Evolutionary conservation across 2,329 filamentous ascomycete genomes (phyloP).

Genomic region (Aureobasidium zeae): DNA sequence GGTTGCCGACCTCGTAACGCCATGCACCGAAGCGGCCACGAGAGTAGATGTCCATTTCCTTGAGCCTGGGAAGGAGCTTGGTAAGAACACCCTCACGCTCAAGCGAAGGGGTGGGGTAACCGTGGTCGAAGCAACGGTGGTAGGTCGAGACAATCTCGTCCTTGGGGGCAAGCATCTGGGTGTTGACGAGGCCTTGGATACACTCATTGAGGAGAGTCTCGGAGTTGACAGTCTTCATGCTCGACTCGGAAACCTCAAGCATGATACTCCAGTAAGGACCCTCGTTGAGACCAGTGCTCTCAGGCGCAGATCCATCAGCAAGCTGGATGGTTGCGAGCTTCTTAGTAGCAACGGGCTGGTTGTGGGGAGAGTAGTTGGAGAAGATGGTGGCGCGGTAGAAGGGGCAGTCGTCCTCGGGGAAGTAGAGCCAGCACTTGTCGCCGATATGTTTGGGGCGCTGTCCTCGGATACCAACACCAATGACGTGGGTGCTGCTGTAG

Average conservation of each 20-base stretch:
- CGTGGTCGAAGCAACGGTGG: slow-evolving; percentile 95
- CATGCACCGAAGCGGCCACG: slow-evolving; percentile 96
- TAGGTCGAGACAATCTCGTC: slow-evolving; percentile 98
- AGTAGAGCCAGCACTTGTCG: slow-evolving; percentile 99
- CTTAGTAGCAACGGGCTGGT: slow-evolving; percentile 74
- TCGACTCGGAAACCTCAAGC: slow-evolving; percentile 94
- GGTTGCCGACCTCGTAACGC: slow-evolving; percentile 95
- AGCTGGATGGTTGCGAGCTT: slow-evolving; percentile 83
- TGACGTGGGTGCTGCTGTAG: slow-evolving; percentile 95
- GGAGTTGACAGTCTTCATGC: slow-evolving; percentile 86
- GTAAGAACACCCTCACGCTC: slow-evolving; percentile 93
- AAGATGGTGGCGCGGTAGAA: slow-evolving; percentile 99
- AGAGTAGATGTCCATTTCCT: slow-evolving; percentile 85
- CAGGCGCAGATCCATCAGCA: slow-evolving; percentile 74
- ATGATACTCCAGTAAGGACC: slow-evolving; percentile 99
- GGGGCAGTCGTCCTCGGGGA: slow-evolving; percentile 96
- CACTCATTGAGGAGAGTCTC: slow-evolving; percentile 78
- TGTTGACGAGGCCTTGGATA: slow-evolving; percentile 96
- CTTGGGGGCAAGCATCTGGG: slow-evolving; percentile 80
- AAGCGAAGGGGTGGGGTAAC: slow-evolving; percentile 88
- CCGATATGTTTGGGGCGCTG: slow-evolving; percentile 88
- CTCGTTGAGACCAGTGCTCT: slow-evolving; percentile 62
- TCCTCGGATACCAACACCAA: slow-evolving; percentile 90
- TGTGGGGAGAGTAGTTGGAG: slow-evolving; percentile 99
- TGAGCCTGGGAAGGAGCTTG: slow-evolving; percentile 83